Evolutionary conservation across 2,329 filamentous ascomycete genomes (phyloP).

Genomic region (Davidsoniella neocaledoniae): DNA sequence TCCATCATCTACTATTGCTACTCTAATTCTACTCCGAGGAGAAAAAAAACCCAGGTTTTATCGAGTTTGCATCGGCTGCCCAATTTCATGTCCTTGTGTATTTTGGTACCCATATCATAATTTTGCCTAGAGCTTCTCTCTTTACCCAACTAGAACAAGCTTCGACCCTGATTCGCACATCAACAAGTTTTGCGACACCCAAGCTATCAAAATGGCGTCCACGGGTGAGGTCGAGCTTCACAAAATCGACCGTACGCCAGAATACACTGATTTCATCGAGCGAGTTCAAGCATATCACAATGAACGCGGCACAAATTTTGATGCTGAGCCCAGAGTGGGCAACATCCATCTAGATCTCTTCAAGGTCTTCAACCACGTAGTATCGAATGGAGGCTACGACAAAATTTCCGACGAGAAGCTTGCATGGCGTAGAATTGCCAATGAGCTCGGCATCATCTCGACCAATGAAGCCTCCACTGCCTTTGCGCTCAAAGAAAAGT

Average conservation of each 20-base stretch:
- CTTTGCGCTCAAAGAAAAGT: constrained; percentile 72
- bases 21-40: too few species aligned
- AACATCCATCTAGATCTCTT: constrained; percentile 59
- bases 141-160: neutral
- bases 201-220: constrained; percentile 18
- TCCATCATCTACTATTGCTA: too few species aligned
- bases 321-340: constrained; percentile 67
- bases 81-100: neutral
- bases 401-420: constrained; percentile 69
- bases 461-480: constrained; percentile 67
- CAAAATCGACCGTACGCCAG: constrained; percentile 42
- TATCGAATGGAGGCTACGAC: constrained; percentile 70
- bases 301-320: constrained; percentile 62
- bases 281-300: constrained; percentile 58
- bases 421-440: constrained; percentile 65
- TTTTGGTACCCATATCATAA: neutral
- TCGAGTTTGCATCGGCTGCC: too few species aligned
- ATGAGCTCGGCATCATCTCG: constrained; percentile 58
- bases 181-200: neutral
- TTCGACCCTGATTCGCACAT: neutral
- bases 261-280: constrained; percentile 66
- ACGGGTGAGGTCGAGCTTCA: constrained; percentile 24
- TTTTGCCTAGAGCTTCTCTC: neutral
- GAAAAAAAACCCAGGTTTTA: too few species aligned
- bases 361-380: constrained; percentile 62